phyloP scores from a whole-genome alignment of 108 stramenopile genomes.

The Cyclotella distinguenda region DNA sequence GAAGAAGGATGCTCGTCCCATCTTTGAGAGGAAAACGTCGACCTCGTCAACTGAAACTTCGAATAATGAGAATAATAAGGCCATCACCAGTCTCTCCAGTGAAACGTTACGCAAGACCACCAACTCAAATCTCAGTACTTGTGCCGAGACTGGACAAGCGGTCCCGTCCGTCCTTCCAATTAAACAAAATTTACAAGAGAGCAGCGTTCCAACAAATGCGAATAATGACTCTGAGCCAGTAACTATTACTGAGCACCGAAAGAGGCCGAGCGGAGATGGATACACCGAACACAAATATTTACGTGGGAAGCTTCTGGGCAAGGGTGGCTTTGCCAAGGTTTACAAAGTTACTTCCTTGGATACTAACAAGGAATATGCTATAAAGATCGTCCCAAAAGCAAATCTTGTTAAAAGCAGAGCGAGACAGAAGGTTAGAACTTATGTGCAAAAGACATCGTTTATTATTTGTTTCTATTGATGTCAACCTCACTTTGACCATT shows the following conservation, averaged over 20 bases:
- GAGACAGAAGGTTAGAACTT: conserved; percentile 82
- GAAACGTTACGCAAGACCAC: conserved; percentile 28
- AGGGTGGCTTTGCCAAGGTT: conserved; percentile 95
- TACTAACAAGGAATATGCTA: conserved; percentile 81
- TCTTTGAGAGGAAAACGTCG: conserved; percentile 13
- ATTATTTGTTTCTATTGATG: background rate
- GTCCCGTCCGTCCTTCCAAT: background rate
- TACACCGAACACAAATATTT: conserved; percentile 81
- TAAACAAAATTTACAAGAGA: conserved; percentile 6
- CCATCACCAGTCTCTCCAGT: conserved; percentile 39
- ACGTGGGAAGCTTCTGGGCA: conserved; percentile 81
- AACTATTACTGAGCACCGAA: conserved; percentile 75
- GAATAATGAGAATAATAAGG: conserved; percentile 39
- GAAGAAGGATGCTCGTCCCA: conserved; percentile 20
- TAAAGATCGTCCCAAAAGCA: conserved; percentile 93
- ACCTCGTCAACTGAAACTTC: conserved; percentile 7
- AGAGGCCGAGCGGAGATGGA: conserved; percentile 75
- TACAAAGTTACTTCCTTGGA: conserved; percentile 84
- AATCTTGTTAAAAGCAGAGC: conserved; percentile 88
- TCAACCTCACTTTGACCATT: background rate
- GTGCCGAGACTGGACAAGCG: conserved; percentile 12
- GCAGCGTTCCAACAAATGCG: background rate
- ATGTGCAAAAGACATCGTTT: no score
- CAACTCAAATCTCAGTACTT: conserved; percentile 10
- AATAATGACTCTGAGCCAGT: conserved; percentile 29